Evolutionary conservation across 305 asterid genomes (phyloP).

Genomic region (Lippia alba): DNA sequence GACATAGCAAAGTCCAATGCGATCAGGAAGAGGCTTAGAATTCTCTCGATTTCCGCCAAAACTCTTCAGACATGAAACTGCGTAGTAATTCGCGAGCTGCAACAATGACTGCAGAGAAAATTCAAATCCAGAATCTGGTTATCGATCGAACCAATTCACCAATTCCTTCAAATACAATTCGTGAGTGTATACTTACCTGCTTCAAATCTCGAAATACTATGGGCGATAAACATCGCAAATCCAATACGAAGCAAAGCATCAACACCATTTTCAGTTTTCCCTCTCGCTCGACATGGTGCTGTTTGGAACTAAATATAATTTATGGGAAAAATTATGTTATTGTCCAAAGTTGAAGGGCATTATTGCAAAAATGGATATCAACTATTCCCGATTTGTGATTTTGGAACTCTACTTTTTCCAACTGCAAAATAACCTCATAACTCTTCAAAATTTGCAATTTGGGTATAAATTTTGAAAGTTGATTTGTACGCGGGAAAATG

Average conservation of each 20-base stretch:
- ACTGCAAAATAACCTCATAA: neutral
- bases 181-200: conserved; percentile 51
- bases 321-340: no score
- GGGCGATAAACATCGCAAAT: conserved; percentile 77
- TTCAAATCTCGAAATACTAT: conserved; percentile 78
- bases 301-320: no score
- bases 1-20: conserved; percentile 81
- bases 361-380: no score
- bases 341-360: no score
- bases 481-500: no score
- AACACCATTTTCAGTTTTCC: conserved; percentile 51
- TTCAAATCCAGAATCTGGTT: neutral
- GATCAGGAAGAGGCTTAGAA: conserved; percentile 63
- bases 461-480: no score
- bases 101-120: conserved; percentile 58
- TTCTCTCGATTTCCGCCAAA: conserved; percentile 39
- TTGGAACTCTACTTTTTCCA: neutral
- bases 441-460: neutral
- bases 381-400: conserved; percentile 15
- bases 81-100: conserved; percentile 90
- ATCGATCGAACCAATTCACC: neutral
- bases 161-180: neutral
- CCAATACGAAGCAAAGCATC: conserved; percentile 81
- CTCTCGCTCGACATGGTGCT: no score
- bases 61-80: conserved; percentile 52